Conservation (phyloP, 345 rosid species). For the Citrus cavaleriei region DNA sequence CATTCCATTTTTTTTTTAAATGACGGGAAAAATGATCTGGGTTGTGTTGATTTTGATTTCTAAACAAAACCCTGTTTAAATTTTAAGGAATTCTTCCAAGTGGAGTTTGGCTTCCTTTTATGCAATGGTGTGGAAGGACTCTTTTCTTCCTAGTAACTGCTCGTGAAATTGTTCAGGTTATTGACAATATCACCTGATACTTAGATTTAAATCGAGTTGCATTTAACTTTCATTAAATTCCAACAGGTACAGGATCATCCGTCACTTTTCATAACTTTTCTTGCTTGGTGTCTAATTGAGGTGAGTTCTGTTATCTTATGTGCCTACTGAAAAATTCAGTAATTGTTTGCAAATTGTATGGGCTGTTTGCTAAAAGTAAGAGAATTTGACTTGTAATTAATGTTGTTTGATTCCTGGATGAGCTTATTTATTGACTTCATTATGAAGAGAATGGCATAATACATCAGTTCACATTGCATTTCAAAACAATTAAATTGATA, state of each 20-base stretch:
- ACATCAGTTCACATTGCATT: background rate
- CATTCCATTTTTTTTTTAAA: background rate
- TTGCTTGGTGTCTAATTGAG: slow-evolving; percentile 73
- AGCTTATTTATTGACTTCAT: background rate
- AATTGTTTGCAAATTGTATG: background rate
- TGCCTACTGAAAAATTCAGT: background rate
- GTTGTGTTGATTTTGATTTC: slow-evolving; percentile 6
- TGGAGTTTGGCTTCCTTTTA: slow-evolving; percentile 68
- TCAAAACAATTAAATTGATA: background rate
- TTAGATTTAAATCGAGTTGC: background rate
- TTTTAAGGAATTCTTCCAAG: slow-evolving; percentile 75
- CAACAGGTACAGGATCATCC: slow-evolving; percentile 64
- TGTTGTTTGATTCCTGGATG: background rate
- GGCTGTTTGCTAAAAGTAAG: background rate
- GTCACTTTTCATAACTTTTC: slow-evolving; percentile 64
- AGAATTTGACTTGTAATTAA: background rate
- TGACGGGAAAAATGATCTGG: background rate
- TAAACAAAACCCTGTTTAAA: background rate
- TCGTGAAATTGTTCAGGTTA: slow-evolving; percentile 53
- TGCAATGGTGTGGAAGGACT: slow-evolving; percentile 85
- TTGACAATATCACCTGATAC: background rate
- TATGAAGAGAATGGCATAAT: background rate
- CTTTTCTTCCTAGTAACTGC: slow-evolving; percentile 59
- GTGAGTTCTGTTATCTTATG: slow-evolving; percentile 35
- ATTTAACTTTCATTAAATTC: background rate